Conservation (phyloP, 345 rosid genomes). For the Citrus reticulata region DNA sequence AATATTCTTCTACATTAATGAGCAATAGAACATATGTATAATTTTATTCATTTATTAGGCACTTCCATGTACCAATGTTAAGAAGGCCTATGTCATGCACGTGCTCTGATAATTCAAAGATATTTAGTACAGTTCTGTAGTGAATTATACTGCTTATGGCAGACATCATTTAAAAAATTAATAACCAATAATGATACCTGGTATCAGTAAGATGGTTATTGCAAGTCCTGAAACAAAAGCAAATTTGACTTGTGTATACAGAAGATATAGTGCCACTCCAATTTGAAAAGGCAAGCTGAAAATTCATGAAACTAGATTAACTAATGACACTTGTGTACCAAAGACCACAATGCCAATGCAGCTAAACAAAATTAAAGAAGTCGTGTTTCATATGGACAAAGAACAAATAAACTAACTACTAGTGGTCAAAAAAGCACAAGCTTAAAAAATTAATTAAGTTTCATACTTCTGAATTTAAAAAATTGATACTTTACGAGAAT, state of each 20-base stretch:
- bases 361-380: neutral
- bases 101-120: neutral
- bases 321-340: neutral
- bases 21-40: neutral
- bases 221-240: slow-evolving; percentile 86
- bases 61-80: neutral
- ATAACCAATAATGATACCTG: slow-evolving; percentile 44
- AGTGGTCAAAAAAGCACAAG: neutral
- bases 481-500: neutral
- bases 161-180: neutral
- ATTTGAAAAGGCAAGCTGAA: slow-evolving; percentile 95
- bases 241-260: slow-evolving; percentile 87
- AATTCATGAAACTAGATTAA: slow-evolving; percentile 8
- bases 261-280: slow-evolving; percentile 75
- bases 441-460: neutral
- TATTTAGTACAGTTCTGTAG: neutral
- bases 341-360: neutral
- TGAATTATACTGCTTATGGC: neutral
- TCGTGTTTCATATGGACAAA: neutral
- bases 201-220: slow-evolving; percentile 71
- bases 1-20: neutral
- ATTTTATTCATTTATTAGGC: neutral
- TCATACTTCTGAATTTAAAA: neutral
- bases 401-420: neutral
- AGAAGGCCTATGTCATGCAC: neutral